These are phyloP conservation scores for Aschersonia sp. DNA, from an alignment of 2,329 filamentous ascomycete genomes.

Conservation along the genomic window DNA sequence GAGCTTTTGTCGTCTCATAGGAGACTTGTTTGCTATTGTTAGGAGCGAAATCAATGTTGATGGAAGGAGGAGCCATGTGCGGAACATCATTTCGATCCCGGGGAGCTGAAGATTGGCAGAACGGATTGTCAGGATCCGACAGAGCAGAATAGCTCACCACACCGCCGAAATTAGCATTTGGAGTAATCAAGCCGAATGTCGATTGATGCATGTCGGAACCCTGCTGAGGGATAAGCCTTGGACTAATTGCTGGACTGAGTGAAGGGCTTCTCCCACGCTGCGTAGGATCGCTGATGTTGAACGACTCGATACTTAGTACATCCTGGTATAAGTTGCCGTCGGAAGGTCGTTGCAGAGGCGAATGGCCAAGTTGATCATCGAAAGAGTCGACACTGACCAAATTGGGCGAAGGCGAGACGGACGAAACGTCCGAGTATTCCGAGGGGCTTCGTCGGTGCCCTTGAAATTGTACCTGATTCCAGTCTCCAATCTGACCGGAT, in stretches of 20 bases:
- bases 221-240: slow-evolving; percentile 42
- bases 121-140: slow-evolving; percentile 23
- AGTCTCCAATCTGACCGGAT: slow-evolving; percentile 35
- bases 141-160: slow-evolving; percentile 17
- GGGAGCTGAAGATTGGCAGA: slow-evolving; percentile 37
- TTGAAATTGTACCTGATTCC: slow-evolving; percentile 51
- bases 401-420: slow-evolving; percentile 72
- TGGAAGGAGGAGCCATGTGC: slow-evolving; percentile 82
- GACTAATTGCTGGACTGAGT: slow-evolving; percentile 54
- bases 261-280: slow-evolving; percentile 70
- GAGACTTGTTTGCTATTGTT: slow-evolving; percentile 34
- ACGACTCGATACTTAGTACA: slow-evolving; percentile 62
- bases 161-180: slow-evolving; percentile 23
- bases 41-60: slow-evolving; percentile 87
- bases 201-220: slow-evolving; percentile 35
- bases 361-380: slow-evolving; percentile 57
- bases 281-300: slow-evolving; percentile 65
- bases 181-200: slow-evolving; percentile 27
- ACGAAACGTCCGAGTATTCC: slow-evolving; percentile 87
- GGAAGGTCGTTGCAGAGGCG: slow-evolving; percentile 63
- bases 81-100: slow-evolving; percentile 44
- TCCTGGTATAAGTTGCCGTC: slow-evolving; percentile 65
- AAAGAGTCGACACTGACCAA: slow-evolving; percentile 66
- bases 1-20: slow-evolving; percentile 40
- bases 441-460: slow-evolving; percentile 75